Conservation (phyloP, 345 rosid species). For the Noccaea bulbosa region DNA sequence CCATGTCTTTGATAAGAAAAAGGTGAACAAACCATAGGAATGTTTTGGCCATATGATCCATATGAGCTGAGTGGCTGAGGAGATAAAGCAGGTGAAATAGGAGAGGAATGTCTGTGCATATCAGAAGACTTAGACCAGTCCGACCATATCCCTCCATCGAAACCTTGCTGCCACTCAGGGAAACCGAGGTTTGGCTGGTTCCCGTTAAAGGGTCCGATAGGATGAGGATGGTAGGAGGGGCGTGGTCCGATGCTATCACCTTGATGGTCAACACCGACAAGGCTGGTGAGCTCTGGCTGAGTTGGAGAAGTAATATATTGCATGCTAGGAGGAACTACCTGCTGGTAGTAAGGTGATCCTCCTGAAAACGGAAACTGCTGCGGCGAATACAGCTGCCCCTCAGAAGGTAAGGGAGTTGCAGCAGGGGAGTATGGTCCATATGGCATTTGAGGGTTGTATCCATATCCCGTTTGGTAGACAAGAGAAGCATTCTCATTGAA, state of each 20-base stretch:
- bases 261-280: conserved; percentile 68
- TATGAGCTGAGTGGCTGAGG: conserved; percentile 69
- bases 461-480: conserved; percentile 80
- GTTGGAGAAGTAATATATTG: conserved; percentile 72
- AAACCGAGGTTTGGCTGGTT: conserved; percentile 64
- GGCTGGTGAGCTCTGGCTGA: conserved; percentile 63
- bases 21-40: conserved; percentile 60
- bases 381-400: conserved; percentile 69
- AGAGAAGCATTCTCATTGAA: conserved; percentile 78
- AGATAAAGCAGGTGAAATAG: conserved; percentile 69
- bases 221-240: conserved; percentile 69
- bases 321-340: conserved; percentile 70
- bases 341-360: conserved; percentile 66
- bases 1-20: conserved; percentile 15
- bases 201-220: conserved; percentile 73
- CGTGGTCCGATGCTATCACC: conserved; percentile 76
- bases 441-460: conserved; percentile 83
- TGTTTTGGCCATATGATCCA: conserved; percentile 70
- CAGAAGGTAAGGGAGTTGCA: conserved; percentile 74
- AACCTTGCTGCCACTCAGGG: conserved; percentile 73
- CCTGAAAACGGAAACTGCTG: conserved; percentile 80
- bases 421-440: conserved; percentile 90
- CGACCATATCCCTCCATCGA: conserved; percentile 84
- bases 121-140: conserved; percentile 79
- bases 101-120: conserved; percentile 65